These are phyloP conservation scores for Pestalotiopsis sp. DNA, from an alignment of 2,329 filamentous ascomycete species.

Conservation along the genomic window DNA sequence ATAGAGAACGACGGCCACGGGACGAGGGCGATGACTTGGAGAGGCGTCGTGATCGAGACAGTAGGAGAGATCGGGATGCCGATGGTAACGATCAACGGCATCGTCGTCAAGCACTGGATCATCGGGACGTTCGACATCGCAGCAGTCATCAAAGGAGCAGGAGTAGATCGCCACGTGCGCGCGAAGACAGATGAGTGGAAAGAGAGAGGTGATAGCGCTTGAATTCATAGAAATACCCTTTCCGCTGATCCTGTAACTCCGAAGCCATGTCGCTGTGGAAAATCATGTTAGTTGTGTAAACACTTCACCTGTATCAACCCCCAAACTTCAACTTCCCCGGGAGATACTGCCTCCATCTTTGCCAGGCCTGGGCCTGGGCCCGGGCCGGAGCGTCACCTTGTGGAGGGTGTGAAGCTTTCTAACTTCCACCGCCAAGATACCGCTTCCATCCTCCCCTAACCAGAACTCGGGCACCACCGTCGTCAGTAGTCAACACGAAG, in stretches of 20 bases:
- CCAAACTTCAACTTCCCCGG: not conserved
- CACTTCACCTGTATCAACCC: not conserved
- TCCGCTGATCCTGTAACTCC: not conserved
- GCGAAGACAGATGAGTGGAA: not conserved
- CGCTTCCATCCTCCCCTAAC: conserved; percentile 80
- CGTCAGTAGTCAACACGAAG: conserved; percentile 71
- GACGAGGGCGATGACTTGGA: conserved; percentile 24
- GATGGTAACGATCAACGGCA: conserved; percentile 19
- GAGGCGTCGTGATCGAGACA: conserved; percentile 22
- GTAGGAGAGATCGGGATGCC: conserved; percentile 24
- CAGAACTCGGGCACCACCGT: conserved; percentile 68
- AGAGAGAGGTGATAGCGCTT: not conserved
- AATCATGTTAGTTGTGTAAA: not conserved
- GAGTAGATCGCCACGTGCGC: conserved; percentile 43
- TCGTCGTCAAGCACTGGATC: conserved; percentile 21
- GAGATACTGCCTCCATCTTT: too few species aligned
- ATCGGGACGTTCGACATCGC: conserved; percentile 23
- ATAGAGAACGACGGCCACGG: conserved; percentile 1
- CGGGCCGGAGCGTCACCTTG: too few species aligned
- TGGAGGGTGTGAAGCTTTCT: not conserved
- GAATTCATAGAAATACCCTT: not conserved
- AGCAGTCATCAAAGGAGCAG: conserved; percentile 38
- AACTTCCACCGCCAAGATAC: conserved; percentile 54
- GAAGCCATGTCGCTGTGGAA: conserved; percentile 5
- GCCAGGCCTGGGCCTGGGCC: too few species aligned